Conservation (phyloP, 2,329 filamentous ascomycete genomes). For the Nemania serpens region DNA sequence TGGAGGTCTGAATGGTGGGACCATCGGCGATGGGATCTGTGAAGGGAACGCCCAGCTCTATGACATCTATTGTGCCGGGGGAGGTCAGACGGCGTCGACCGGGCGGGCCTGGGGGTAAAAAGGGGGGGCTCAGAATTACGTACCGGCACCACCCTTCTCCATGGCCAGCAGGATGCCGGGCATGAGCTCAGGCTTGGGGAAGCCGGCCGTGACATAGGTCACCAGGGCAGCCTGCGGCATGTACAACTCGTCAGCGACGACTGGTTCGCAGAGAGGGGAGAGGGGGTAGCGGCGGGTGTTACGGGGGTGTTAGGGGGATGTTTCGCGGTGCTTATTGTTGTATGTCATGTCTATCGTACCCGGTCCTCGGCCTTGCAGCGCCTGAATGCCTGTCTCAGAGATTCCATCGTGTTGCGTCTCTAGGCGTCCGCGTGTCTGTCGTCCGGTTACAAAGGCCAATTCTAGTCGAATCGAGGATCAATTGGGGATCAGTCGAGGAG, state of each 20-base stretch:
- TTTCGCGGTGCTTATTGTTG: background rate
- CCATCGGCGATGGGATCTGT: constrained; percentile 98
- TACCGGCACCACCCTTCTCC: constrained; percentile 91
- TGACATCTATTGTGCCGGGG: constrained; percentile 69
- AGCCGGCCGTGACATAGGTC: constrained; percentile 95
- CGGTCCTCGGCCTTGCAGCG: constrained; percentile 63
- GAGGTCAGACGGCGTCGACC: constrained; percentile 19
- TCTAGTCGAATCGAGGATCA: too few species aligned
- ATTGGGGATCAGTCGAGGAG: too few species aligned
- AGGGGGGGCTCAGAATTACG: too few species aligned
- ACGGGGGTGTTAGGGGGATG: background rate
- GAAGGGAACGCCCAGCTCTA: constrained; percentile 95
- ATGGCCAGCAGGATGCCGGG: constrained; percentile 84
- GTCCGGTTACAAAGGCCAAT: too few species aligned
- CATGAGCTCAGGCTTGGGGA: constrained; percentile 79
- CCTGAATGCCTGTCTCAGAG: constrained; percentile 62
- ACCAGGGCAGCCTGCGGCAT: constrained; percentile 75
- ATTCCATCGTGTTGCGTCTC: constrained; percentile 54
- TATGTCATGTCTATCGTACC: constrained; percentile 47
- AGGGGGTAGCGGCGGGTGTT: too few species aligned
- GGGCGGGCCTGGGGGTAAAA: constrained; percentile 8
- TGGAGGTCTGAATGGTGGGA: constrained; percentile 93
- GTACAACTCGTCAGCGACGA: background rate
- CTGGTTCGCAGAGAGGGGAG: background rate
- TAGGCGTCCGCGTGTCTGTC: background rate